A percentile compares a stretch with the other conserved stretches of the same genome.
Evolutionary conservation across 73 alveolate species (phyloP).

Genomic region (Symbiodinium pilosum): DNA sequence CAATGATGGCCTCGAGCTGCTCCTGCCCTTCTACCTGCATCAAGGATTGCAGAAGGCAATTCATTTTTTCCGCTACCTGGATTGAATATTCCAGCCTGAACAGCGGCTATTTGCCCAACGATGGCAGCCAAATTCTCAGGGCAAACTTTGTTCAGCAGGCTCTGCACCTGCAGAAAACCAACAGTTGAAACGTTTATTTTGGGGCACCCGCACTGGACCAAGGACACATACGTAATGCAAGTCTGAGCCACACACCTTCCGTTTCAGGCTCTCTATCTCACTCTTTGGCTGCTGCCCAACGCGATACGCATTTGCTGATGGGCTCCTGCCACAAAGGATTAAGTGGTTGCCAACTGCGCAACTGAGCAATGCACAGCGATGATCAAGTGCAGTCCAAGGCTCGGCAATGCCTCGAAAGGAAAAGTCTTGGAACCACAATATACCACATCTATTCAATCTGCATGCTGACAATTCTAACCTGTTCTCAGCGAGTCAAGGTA

Average conservation of each 20-base stretch:
- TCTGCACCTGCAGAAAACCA: conserved; percentile 65
- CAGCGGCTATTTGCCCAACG: conserved; percentile 72
- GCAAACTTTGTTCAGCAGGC: conserved; percentile 86
- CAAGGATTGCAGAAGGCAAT: too few relatives aligned
- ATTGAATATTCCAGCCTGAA: background rate
- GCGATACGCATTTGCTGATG: conserved; percentile 64
- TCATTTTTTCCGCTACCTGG: too few relatives aligned
- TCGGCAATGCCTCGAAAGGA: conserved; percentile 32
- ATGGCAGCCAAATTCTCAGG: conserved; percentile 77
- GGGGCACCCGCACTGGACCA: background rate
- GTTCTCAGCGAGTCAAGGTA: background rate
- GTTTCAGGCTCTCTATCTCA: conserved; percentile 65
- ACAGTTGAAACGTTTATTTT: background rate
- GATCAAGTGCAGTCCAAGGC: conserved; percentile 13
- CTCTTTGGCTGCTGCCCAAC: conserved; percentile 39
- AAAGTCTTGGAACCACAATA: too few relatives aligned
- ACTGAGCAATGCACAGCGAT: background rate
- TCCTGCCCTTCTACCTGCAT: conserved; percentile 71
- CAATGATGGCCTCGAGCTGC: conserved; percentile 67
- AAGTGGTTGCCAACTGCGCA: background rate
- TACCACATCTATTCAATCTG: too few relatives aligned
- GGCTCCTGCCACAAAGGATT: conserved; percentile 13
- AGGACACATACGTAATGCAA: background rate
- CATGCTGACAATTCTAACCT: background rate
- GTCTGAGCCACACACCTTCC: conserved; percentile 7